Conservation (phyloP, 1,284 basidiomycete species). For the Trichosporon sp. region DNA sequence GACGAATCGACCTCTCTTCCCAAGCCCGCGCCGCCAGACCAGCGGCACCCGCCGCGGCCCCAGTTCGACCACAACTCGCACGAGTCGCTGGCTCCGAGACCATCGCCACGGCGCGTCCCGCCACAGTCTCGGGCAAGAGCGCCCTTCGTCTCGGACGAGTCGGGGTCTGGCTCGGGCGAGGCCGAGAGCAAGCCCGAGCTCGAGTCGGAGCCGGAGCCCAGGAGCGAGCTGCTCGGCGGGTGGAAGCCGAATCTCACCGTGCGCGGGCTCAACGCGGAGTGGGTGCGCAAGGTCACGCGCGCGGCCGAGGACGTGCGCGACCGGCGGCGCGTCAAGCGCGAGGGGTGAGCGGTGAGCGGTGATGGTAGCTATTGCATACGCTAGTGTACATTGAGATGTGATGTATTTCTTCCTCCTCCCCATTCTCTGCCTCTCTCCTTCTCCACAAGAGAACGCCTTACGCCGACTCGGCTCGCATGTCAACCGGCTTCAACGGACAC, state of each 20-base stretch:
- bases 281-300: slow-evolving; percentile 20
- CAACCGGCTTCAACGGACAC: slow-evolving; percentile 59
- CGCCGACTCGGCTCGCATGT: slow-evolving; percentile 15
- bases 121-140: background rate
- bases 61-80: background rate
- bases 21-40: too few relatives aligned
- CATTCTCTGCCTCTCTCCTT: background rate
- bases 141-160: background rate
- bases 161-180: background rate
- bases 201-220: background rate
- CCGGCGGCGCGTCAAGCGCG: background rate
- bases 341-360: background rate
- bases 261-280: slow-evolving; percentile 17
- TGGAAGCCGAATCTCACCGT: background rate
- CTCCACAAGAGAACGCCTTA: too few relatives aligned
- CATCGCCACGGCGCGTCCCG: background rate
- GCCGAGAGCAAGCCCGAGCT: background rate
- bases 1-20: background rate
- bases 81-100: background rate
- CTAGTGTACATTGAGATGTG: background rate
- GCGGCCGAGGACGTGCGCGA: background rate
- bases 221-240: background rate
- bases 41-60: background rate
- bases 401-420: background rate
- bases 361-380: background rate